A percentile compares a stretch with the other conserved stretches of the same genome.
Conservation (phyloP, 1,139 yeast genomes). For the Magnusiomyces suaveolens region DNA sequence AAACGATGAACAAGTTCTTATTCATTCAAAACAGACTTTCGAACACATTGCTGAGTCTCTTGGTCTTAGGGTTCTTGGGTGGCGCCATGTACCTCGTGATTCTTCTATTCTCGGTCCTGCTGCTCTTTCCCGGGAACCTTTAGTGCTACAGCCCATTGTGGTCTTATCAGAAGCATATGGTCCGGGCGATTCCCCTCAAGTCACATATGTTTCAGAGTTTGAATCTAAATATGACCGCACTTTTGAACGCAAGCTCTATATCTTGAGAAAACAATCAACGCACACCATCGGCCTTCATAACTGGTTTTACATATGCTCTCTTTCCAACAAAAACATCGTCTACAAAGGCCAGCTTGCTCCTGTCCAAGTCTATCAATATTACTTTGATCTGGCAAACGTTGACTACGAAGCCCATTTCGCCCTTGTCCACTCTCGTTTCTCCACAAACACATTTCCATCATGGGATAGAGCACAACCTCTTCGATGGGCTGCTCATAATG, state of each 20-base stretch:
- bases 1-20: slow-evolving; percentile 57
- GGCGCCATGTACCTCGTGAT: slow-evolving; percentile 96
- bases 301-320: slow-evolving; percentile 95
- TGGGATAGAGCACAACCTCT: slow-evolving; percentile 99
- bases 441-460: slow-evolving; percentile 96
- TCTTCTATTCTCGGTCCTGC: slow-evolving; percentile 91
- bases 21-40: slow-evolving; percentile 62
- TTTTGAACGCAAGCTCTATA: slow-evolving; percentile 76
- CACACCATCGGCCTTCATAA: slow-evolving; percentile 88
- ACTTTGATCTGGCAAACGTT: slow-evolving; percentile 83
- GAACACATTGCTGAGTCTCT: slow-evolving; percentile 68
- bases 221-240: slow-evolving; percentile 48
- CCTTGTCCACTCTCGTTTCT: slow-evolving; percentile 91
- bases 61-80: slow-evolving; percentile 77
- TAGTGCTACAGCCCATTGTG: slow-evolving; percentile 78
- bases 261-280: slow-evolving; percentile 80
- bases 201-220: slow-evolving; percentile 39
- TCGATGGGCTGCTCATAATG: slow-evolving; percentile 96
- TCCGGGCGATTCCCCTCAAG: slow-evolving; percentile 25
- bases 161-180: slow-evolving; percentile 55
- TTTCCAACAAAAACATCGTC: slow-evolving; percentile 80
- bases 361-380: slow-evolving; percentile 87
- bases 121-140: slow-evolving; percentile 86
- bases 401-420: slow-evolving; percentile 95
- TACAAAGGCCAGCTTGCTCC: slow-evolving; percentile 98